These are phyloP conservation scores for Colletotrichum limetticola DNA, from an alignment of 2,329 filamentous ascomycete genomes.

Conservation along the genomic window DNA sequence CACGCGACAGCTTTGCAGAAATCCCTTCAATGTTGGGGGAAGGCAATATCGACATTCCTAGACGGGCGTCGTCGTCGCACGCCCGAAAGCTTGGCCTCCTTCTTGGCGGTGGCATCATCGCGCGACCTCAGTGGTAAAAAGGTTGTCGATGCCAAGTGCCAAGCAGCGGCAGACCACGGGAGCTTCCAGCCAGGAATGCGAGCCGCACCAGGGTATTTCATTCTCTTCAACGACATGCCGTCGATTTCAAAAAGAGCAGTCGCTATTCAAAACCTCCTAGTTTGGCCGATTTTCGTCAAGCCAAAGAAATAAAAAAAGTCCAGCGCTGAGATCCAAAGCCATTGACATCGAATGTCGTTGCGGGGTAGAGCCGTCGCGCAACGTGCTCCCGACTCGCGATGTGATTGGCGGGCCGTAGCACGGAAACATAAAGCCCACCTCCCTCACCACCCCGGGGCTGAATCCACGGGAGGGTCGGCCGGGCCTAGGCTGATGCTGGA, in stretches of 20 bases:
- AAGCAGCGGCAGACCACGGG: constrained; percentile 21
- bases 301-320: not conserved
- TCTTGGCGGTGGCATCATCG: constrained; percentile 23
- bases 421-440: not conserved
- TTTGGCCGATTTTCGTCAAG: not conserved
- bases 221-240: constrained; percentile 5
- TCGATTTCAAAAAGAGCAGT: not conserved
- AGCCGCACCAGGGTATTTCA: constrained; percentile 21
- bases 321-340: not conserved
- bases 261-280: too few species aligned
- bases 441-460: not conserved
- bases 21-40: not conserved
- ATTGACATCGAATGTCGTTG: not conserved
- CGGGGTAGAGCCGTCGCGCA: not conserved
- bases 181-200: constrained; percentile 8
- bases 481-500: not conserved
- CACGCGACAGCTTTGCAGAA: constrained; percentile 23
- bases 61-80: not conserved
- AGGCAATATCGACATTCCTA: not conserved
- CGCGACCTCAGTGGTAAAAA: not conserved
- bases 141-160: constrained; percentile 28
- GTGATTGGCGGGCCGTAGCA: constrained; percentile 14
- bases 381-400: constrained; percentile 10
- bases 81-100: constrained; percentile 16
- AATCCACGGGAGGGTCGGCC: constrained; percentile 17